Conservation (phyloP, 257 asterid genomes). For the Nicotiana tabacum region DNA sequence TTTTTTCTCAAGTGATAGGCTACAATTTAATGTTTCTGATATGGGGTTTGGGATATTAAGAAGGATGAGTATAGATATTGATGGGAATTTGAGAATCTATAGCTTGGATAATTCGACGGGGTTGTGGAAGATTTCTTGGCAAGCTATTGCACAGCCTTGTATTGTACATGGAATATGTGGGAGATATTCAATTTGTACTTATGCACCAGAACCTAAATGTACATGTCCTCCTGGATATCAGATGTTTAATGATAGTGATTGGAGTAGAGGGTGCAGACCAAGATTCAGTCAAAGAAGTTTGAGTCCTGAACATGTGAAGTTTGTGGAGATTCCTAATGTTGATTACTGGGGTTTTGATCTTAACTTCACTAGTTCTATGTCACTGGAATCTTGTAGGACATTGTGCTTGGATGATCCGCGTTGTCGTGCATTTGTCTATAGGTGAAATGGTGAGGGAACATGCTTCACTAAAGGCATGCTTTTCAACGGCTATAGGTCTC, state of each 20-base stretch:
- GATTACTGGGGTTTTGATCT: constrained; percentile 70
- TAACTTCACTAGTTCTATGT: constrained; percentile 8
- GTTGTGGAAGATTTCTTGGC: constrained; percentile 58
- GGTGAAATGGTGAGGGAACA: constrained; percentile 36
- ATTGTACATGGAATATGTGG: constrained; percentile 56
- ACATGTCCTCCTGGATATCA: constrained; percentile 57
- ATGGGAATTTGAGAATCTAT: constrained; percentile 62
- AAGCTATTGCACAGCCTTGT: constrained; percentile 52
- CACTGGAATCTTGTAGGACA: constrained; percentile 36
- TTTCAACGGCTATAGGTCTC: constrained; percentile 46
- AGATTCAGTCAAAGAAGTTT: constrained; percentile 25
- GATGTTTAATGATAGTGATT: constrained; percentile 30
- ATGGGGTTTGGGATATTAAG: constrained; percentile 47
- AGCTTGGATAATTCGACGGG: constrained; percentile 52
- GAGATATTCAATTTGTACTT: constrained; percentile 51
- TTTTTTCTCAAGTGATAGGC: constrained; percentile 51
- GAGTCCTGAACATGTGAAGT: constrained; percentile 25
- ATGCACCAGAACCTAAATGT: constrained; percentile 33
- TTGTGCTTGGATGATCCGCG: constrained; percentile 30
- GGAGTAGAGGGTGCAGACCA: constrained; percentile 52
- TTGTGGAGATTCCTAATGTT: constrained; percentile 42
- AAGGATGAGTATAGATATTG: constrained; percentile 51
- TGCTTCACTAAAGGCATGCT: constrained; percentile 51
- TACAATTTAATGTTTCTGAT: constrained; percentile 45
- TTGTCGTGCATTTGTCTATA: constrained; percentile 51